Evolutionary conservation across 306 rosid species (phyloP), one percentile per base, ranked within the genome.

Genomic region (Ziziphus jujuba): DNA sequence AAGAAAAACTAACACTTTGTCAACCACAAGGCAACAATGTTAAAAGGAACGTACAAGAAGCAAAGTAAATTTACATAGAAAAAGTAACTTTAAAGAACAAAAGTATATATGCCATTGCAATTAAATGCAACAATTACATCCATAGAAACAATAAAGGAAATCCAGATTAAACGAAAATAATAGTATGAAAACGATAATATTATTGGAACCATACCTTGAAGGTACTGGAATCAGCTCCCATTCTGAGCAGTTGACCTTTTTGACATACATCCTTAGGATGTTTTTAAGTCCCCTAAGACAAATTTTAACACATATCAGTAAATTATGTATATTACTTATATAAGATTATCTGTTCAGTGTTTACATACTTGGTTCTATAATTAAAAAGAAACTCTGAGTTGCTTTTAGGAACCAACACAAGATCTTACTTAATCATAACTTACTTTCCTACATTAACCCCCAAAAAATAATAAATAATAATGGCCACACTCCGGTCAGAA

Each of bases 211-310:
- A 43, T 78, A 95, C 97, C 97, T 90, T 59, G 87, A 52, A 52
- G 97, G 99, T 65, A 95, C 84, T 61, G 77, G 61, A 79, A 95
- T 34, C 84, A 55, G 87, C 84, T 88, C 99, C 99, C 99, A 95
- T 79, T 87, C 96, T 58, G 92, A 80, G 76, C 87, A 75, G 75
- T 88, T 84, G 75, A 81, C 71, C 88, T 71, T 90, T 85, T 88
- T 95, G 72, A 95, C 79, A 84, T 95, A 92, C 79, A 95, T 38
- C 84, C 89, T 89, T 72, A 91, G 47, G 69, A 95, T 90, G 84
- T 95, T 90, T 73, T 54, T 87, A 31, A 95, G 95, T 15, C 96
- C 99, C 91, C 99, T 95, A 44, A 77, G 64, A 51, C 78, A 84
- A 60, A 10, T 47, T 65, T 61, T 48, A 35, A 69, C 19, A 67